Evolutionary conservation across 164 flowering plant genomes (phyloP).

Genomic region (Dillenia turbinata): DNA sequence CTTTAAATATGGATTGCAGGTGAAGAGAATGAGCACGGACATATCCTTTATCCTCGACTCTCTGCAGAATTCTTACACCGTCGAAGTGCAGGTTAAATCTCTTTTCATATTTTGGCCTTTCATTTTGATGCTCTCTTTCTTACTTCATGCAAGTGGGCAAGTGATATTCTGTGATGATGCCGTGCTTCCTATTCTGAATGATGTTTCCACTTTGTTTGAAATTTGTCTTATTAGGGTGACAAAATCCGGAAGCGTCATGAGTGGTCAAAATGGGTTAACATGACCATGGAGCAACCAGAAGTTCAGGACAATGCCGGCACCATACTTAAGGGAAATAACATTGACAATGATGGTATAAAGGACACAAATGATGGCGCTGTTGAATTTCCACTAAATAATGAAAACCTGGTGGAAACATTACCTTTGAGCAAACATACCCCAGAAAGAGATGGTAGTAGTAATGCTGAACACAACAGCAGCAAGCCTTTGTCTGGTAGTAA

Average conservation of each 20-base stretch:
- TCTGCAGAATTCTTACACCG: constrained; percentile 45
- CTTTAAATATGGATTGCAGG: constrained; percentile 33
- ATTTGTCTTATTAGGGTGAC: constrained; percentile 47
- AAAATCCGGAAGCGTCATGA: constrained; percentile 65
- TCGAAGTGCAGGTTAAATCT: constrained; percentile 77
- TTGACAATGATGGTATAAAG: constrained; percentile 6
- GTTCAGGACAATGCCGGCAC: constrained; percentile 12
- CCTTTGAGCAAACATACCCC: constrained; percentile 8
- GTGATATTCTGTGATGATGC: background rate
- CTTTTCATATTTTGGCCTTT: constrained; percentile 1
- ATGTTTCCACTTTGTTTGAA: background rate
- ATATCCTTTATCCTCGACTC: constrained; percentile 74
- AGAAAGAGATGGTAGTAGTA: constrained; percentile 6
- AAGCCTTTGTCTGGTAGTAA: constrained; percentile 12
- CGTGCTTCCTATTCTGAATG: background rate
- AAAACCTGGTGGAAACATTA: constrained; percentile 8
- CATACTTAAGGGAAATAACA: constrained; percentile 9
- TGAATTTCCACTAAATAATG: constrained; percentile 11
- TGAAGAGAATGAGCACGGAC: constrained; percentile 70
- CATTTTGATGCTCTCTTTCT: background rate
- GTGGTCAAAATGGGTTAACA: constrained; percentile 72
- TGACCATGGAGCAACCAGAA: constrained; percentile 2
- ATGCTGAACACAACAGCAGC: constrained; percentile 10
- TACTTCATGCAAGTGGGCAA: background rate
- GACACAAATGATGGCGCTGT: constrained; percentile 6